Evolutionary conservation across 1,284 basidiomycete species (phyloP).

Genomic region (Bjerkandera adusta): DNA sequence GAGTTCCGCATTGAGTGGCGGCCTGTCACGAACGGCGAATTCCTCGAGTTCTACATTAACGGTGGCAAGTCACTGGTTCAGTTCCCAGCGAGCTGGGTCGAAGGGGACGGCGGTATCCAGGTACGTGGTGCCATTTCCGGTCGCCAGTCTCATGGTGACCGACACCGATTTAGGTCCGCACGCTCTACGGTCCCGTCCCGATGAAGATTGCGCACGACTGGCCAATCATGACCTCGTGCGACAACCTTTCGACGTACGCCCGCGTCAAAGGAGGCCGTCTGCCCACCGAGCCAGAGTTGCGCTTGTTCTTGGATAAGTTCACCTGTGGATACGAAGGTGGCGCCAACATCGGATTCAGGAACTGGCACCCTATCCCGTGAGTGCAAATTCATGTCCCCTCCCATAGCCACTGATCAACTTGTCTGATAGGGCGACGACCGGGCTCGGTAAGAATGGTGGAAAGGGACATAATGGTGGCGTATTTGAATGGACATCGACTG

Average conservation of each 20-base stretch:
- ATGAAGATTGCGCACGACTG: constrained; percentile 79
- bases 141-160: constrained; percentile 4
- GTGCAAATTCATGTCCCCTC: constrained; percentile 28
- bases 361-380: constrained; percentile 93
- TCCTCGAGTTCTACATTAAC: constrained; percentile 54
- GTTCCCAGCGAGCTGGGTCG: constrained; percentile 71
- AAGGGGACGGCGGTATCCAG: constrained; percentile 45
- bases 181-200: constrained; percentile 82
- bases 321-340: constrained; percentile 69
- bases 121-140: constrained; percentile 35
- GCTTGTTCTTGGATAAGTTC: constrained; percentile 74
- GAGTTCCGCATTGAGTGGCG: constrained; percentile 78
- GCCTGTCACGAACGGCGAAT: constrained; percentile 85
- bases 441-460: constrained; percentile 41
- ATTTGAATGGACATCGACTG: constrained; percentile 97
- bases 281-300: constrained; percentile 88
- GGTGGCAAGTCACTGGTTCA: constrained; percentile 35
- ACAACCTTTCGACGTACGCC: constrained; percentile 80
- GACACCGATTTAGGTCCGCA: constrained; percentile 57
- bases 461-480: constrained; percentile 89
- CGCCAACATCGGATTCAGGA: constrained; percentile 83
- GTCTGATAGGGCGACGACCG: constrained; percentile 58
- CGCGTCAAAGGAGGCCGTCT: constrained; percentile 85
- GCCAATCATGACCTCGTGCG: constrained; percentile 85
- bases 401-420: neutral